phyloP scores from a whole-genome alignment of 1,284 basidiomycete species.

The Lignosus rhinocerotis region DNA sequence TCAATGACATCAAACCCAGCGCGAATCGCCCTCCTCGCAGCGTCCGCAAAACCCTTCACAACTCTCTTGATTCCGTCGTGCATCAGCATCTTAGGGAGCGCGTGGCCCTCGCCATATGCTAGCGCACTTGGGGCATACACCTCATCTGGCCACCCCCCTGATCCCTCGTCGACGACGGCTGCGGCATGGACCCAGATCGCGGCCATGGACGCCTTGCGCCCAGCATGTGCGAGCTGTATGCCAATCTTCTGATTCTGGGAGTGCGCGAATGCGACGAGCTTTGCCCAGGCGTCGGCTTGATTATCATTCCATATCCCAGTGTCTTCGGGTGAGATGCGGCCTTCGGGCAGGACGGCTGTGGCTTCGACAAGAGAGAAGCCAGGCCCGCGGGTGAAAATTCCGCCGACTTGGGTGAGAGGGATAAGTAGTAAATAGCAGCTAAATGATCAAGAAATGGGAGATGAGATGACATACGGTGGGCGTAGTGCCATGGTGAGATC shows the following conservation, averaged over 20 bases:
- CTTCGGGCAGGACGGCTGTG: slow-evolving; percentile 73
- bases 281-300: slow-evolving; percentile 63
- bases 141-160: slow-evolving; percentile 65
- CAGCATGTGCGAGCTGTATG: slow-evolving; percentile 77
- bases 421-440: no score
- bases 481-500: slow-evolving; percentile 73
- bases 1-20: slow-evolving; percentile 45
- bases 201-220: slow-evolving; percentile 67
- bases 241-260: slow-evolving; percentile 63
- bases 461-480: slow-evolving; percentile 51
- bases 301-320: slow-evolving; percentile 71
- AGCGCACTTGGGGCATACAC: slow-evolving; percentile 52
- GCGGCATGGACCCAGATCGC: slow-evolving; percentile 65
- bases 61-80: slow-evolving; percentile 56
- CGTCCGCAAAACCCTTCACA: slow-evolving; percentile 59
- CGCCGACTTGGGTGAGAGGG: slow-evolving; percentile 28
- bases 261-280: slow-evolving; percentile 69
- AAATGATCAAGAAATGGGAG: slow-evolving; percentile 26
- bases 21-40: slow-evolving; percentile 54
- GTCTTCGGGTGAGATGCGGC: slow-evolving; percentile 71
- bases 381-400: slow-evolving; percentile 54
- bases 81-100: slow-evolving; percentile 57
- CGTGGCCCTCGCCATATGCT: slow-evolving; percentile 47
- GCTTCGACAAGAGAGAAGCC: slow-evolving; percentile 67
- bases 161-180: slow-evolving; percentile 43